Evolutionary conservation across 176 grass and related monocot genomes (phyloP), one percentile per base, ranked within the genome.

Genomic region (Carex parvula): DNA sequence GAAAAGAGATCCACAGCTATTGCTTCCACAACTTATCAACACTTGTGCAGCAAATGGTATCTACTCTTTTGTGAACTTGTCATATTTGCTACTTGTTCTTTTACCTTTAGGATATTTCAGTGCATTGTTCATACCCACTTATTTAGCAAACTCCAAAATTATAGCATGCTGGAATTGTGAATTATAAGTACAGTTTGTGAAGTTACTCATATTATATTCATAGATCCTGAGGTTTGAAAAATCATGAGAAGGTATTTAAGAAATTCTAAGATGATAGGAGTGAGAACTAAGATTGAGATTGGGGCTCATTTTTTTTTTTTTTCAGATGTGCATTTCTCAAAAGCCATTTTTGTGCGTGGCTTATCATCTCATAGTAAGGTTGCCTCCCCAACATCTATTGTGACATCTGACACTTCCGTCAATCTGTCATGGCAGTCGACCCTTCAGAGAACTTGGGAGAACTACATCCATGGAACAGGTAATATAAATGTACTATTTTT

Each of bases 341-440:
- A 90, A 77, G 96, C 93, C 37, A 37, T 99, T 60, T 99, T 99
- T 90, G 93, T 92, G 64, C 96, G 93, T 85, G 95, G 92, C 85
- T 88, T 95, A 69, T 99, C 96, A 52, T 87, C 87, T 80, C 83
- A 90, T 83, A 87, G 89, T 44, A 99, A 95, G 85, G 89, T 99
- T 74, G 93, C 90, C 75, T 89, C 91, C 75, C 85, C 89, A 79
- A 74, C 88, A 86, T 92, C 91, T 71, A 69, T 91, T 71, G 88
- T 89, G 57, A 79, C 88, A 54, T 93, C 90, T 30, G 5, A 55
- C 7, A 81, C 91, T 26, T 24, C 92, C 84, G 88, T 92, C 63
- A 89, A 95, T 86, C 80, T 99, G 35, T 93, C 96, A 70, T 99
- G 93, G 93, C 96, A 99, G 56, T 63, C 86, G 33, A 84, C 86